phyloP scores from a whole-genome alignment of 805 yeast genomes.

The Saccharomycodes ludwigii region DNA sequence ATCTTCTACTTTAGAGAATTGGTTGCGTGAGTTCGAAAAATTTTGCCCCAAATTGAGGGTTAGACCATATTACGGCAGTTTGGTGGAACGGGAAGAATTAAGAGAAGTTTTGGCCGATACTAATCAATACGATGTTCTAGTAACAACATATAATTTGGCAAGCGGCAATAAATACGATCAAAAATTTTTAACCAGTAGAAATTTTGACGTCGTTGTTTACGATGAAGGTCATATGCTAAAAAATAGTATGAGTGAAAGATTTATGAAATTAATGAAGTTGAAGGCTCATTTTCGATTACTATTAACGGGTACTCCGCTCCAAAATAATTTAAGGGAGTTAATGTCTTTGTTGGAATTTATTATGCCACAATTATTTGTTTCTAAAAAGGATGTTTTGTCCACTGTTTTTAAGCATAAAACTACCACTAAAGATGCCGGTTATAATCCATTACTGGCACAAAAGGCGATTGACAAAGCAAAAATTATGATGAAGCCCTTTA shows the following conservation, averaged over 20 bases:
- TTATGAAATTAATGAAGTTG: conserved; percentile 72
- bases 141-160: conserved; percentile 88
- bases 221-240: conserved; percentile 98
- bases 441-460: conserved; percentile 73
- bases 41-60: conserved; percentile 75
- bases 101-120: conserved; percentile 51
- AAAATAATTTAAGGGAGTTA: conserved; percentile 81
- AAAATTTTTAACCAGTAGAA: conserved; percentile 58
- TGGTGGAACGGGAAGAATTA: conserved; percentile 71
- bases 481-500: conserved; percentile 97
- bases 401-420: conserved; percentile 82
- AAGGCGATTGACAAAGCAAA: conserved; percentile 90
- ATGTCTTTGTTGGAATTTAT: conserved; percentile 86
- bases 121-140: conserved; percentile 69
- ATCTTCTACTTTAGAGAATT: conserved; percentile 89
- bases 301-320: conserved; percentile 94
- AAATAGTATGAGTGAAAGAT: conserved; percentile 80
- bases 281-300: conserved; percentile 74
- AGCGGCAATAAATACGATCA: conserved; percentile 77
- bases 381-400: conserved; percentile 70
- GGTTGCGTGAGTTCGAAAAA: conserved; percentile 88
- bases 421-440: conserved; percentile 43
- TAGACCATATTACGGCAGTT: conserved; percentile 90
- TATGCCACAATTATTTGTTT: conserved; percentile 69
- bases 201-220: conserved; percentile 80